Conservation (phyloP, 345 rosid genomes). For the Dipteronia sinensis region DNA sequence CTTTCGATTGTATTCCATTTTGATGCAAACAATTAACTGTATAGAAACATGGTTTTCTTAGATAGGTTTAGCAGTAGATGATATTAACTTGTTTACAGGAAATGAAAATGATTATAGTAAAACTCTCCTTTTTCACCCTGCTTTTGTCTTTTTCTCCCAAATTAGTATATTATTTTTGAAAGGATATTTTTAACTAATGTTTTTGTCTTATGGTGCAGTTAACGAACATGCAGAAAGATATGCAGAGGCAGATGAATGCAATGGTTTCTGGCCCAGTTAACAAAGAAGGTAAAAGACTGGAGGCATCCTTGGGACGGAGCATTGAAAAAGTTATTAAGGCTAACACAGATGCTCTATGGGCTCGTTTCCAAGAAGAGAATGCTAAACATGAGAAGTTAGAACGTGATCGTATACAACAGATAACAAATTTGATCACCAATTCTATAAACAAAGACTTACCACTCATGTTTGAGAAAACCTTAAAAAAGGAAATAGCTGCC, state of each 20-base stretch:
- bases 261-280: constrained; percentile 54
- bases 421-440: constrained; percentile 55
- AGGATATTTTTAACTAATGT: background rate
- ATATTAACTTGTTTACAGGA: background rate
- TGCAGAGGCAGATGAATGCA: constrained; percentile 66
- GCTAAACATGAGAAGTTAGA: constrained; percentile 58
- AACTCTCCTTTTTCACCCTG: background rate
- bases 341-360: constrained; percentile 68
- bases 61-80: background rate
- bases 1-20: background rate
- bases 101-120: background rate
- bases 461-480: constrained; percentile 49
- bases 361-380: constrained; percentile 66
- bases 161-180: background rate
- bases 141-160: background rate
- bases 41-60: background rate
- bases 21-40: background rate
- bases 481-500: constrained; percentile 63
- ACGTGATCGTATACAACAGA: constrained; percentile 57
- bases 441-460: constrained; percentile 56
- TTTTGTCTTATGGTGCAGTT: constrained; percentile 39
- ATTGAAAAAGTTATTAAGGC: constrained; percentile 65
- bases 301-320: constrained; percentile 58
- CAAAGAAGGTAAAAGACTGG: constrained; percentile 67
- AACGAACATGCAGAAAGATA: constrained; percentile 55